Conservation (phyloP, 495 filamentous ascomycete genomes). For the Articulospora tetracladia region DNA sequence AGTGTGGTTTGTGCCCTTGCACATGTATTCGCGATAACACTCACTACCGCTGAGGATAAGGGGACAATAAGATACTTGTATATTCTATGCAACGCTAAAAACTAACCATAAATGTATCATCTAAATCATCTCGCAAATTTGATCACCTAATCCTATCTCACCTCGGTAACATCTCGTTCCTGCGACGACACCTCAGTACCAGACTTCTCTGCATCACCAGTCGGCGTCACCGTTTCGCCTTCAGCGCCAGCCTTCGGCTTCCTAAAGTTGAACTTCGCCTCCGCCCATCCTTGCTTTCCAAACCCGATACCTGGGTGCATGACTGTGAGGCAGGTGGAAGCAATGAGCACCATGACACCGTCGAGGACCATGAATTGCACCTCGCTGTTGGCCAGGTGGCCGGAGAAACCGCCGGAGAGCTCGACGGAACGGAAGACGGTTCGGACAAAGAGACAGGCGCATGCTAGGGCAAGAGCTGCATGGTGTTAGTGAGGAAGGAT, state of each 20-base stretch:
- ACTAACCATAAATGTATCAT: too few relatives aligned
- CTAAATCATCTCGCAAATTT: too few relatives aligned
- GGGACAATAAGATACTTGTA: too few relatives aligned
- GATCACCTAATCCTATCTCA: too few relatives aligned
- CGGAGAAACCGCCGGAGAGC: conserved; percentile 29
- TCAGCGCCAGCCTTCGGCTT: background rate
- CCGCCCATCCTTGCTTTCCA: conserved; percentile 17
- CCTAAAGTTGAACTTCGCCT: conserved; percentile 19
- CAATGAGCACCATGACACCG: conserved; percentile 50
- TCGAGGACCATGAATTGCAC: conserved; percentile 55
- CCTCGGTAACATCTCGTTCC: too few relatives aligned
- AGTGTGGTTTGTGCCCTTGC: too few relatives aligned
- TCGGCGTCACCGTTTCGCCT: too few relatives aligned
- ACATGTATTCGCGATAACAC: too few relatives aligned
- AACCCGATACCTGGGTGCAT: conserved; percentile 33
- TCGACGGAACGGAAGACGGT: conserved; percentile 32
- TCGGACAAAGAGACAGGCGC: conserved; percentile 30
- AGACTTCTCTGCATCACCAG: too few relatives aligned
- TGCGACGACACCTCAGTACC: too few relatives aligned
- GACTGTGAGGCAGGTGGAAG: conserved; percentile 37
- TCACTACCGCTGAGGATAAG: too few relatives aligned
- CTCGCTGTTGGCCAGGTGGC: conserved; percentile 43
- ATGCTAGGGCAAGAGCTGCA: conserved; percentile 26
- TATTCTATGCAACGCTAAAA: too few relatives aligned
- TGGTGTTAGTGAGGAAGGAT: conserved; percentile 27